These are phyloP conservation scores for Xylaria arbuscula DNA, from an alignment of 2,329 filamentous ascomycete genomes.

Conservation along the genomic window DNA sequence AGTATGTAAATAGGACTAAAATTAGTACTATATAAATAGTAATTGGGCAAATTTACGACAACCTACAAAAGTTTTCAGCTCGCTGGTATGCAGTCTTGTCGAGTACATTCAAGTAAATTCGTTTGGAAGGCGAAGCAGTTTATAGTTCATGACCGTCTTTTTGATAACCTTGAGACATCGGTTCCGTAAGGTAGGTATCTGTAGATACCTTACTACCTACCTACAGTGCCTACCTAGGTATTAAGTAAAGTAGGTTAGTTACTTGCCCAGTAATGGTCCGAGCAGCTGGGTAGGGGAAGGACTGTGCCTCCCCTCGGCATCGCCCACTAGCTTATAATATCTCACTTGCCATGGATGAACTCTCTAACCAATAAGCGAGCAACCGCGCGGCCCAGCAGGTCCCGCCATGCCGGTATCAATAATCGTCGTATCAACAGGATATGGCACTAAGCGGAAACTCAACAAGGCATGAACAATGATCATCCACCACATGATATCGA, in stretches of 20 bases:
- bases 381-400: background rate
- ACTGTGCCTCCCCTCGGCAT: constrained; percentile 2
- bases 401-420: too few relatives aligned
- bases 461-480: background rate
- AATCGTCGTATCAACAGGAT: too few relatives aligned
- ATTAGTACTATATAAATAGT: too few relatives aligned
- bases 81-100: too few relatives aligned
- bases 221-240: too few relatives aligned
- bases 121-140: background rate
- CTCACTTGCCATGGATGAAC: background rate
- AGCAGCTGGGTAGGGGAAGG: background rate
- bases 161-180: background rate
- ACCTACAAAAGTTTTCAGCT: too few relatives aligned
- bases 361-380: constrained; percentile 1
- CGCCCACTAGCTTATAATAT: background rate
- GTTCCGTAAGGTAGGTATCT: too few relatives aligned
- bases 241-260: too few relatives aligned
- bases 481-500: background rate
- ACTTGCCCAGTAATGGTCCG: background rate
- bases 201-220: too few relatives aligned
- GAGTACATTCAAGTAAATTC: background rate
- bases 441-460: too few relatives aligned
- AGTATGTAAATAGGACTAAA: background rate
- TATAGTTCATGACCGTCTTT: background rate
- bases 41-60: too few relatives aligned